Base-by-base conservation (phyloP, 805 yeast species). In the Cyberlindnera japonica region DNA sequence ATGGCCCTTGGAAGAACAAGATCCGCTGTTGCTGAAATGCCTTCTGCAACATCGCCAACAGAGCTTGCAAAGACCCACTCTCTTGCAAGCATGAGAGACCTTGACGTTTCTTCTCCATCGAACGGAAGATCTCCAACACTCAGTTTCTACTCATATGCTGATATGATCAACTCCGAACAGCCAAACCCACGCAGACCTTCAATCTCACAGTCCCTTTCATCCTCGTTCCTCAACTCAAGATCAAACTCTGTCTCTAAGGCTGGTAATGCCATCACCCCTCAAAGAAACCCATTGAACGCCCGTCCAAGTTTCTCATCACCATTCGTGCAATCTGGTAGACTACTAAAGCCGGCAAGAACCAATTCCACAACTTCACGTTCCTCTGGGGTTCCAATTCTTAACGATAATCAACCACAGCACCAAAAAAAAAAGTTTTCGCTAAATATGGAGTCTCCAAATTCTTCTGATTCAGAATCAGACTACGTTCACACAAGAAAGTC, bases 61-160 rank as follows among this genome's bases (percentile, higher is more conserved):
- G 52, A 24, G 11, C 44, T 51, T 33, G 51, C 32, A 35, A 50
- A 52, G 40, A 48, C 55, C 4, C 44, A 51, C 14, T 49, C 62
- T 5, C 48, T 51, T 25, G 53, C 59, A 16, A 44, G 36, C 42
- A 36, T 57, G 32, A 46, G 44, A 37, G 55, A 53, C 18, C 31
- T 53, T 31, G 54, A 53, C 20, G 35, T 47, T n/a, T 40, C 43
- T 10, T 45, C 51, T 8, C 37, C 47, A 22, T 39, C 49, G 13
- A 20, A 38, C 14, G 6, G 33, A 25, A 49, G 56, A 50, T 55
- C 56, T 16, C 54, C 52, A 28, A 23, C 47, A 11, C 29, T 72
- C 29, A 64, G 68, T 27, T 85, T 85, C 57, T 82, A 78, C 55
- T 81, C 89, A 3, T 86, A 83, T 59, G 95, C 91, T 4, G 95